These are phyloP conservation scores for Schizochytrium sp. DNA, from an alignment of 108 stramenopile species.

Conservation along the genomic window DNA sequence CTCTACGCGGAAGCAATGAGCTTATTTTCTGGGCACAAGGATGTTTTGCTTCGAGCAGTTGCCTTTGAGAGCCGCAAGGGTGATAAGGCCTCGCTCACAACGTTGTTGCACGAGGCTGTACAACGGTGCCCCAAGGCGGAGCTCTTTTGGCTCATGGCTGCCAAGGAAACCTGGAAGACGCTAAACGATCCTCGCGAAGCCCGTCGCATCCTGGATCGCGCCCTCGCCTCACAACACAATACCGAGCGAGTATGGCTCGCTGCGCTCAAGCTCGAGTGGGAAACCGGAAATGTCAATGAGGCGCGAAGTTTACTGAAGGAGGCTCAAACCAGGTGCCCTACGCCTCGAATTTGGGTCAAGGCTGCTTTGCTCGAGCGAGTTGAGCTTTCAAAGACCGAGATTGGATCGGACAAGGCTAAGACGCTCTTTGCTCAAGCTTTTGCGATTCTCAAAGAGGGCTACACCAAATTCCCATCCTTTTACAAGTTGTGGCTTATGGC, in stretches of 20 bases:
- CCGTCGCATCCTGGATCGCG: conserved; percentile 77
- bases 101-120: conserved; percentile 69
- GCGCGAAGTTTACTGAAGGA: conserved; percentile 72
- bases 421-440: conserved; percentile 44
- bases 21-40: conserved; percentile 65
- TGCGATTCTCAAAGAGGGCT: conserved; percentile 66
- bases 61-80: conserved; percentile 79
- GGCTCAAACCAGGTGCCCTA: conserved; percentile 71
- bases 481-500: conserved; percentile 91
- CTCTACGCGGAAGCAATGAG: conserved; percentile 67
- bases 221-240: conserved; percentile 86
- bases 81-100: conserved; percentile 61
- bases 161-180: conserved; percentile 84
- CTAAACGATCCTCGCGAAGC: conserved; percentile 73
- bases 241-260: conserved; percentile 90
- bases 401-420: not conserved
- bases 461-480: conserved; percentile 60
- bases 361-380: conserved; percentile 77
- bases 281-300: conserved; percentile 75
- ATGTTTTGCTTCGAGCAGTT: conserved; percentile 79
- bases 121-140: conserved; percentile 63
- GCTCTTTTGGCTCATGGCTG: conserved; percentile 90
- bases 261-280: conserved; percentile 92
- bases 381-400: not conserved
- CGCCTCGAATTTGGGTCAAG: conserved; percentile 86